Conservation (phyloP, 345 rosid species). For the Sonneratia caseolaris region DNA sequence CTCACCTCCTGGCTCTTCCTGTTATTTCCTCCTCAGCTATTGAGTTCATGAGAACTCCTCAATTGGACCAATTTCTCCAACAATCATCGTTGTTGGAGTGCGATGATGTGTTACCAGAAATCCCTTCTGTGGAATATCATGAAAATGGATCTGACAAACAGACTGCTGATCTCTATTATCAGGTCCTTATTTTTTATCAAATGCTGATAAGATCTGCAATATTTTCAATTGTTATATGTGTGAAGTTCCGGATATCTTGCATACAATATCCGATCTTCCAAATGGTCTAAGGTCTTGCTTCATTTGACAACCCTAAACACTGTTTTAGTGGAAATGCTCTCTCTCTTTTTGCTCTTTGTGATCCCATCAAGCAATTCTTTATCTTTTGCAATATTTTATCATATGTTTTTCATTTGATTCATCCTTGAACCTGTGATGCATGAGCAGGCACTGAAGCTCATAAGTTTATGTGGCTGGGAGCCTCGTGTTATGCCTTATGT, state of each 20-base stretch:
- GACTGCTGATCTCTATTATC: constrained; percentile 48
- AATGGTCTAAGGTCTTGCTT: neutral
- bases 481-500: constrained; percentile 66
- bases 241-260: neutral
- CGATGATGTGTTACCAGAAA: constrained; percentile 17
- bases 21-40: constrained; percentile 59
- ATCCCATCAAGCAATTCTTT: neutral
- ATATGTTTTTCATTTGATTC: constrained; percentile 3
- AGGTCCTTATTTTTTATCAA: constrained; percentile 32
- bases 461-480: constrained; percentile 94
- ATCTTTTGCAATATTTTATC: neutral
- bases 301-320: neutral
- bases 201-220: neutral
- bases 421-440: constrained; percentile 8
- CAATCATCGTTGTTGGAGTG: constrained; percentile 27
- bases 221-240: neutral
- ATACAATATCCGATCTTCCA: neutral
- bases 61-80: constrained; percentile 59
- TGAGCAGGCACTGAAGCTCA: constrained; percentile 68
- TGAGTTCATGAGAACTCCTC: constrained; percentile 52
- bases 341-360: neutral
- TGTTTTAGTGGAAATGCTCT: neutral
- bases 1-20: constrained; percentile 62
- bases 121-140: constrained; percentile 25
- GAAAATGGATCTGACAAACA: constrained; percentile 28